Base-by-base conservation (phyloP, 1,139 yeast species). In the Saccharomyces pastorianus region DNA sequence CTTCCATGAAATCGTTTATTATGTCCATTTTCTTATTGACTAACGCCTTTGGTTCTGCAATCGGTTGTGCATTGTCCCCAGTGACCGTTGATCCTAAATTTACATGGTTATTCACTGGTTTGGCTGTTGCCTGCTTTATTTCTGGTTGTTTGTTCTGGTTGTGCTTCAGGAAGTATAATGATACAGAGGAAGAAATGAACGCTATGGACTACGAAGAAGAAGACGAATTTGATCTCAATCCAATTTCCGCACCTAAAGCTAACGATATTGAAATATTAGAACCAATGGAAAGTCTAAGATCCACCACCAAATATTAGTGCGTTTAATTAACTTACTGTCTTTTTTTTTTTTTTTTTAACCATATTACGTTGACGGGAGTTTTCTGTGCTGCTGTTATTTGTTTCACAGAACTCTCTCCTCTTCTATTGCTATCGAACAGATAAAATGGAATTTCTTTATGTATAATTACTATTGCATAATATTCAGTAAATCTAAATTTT, bases 31-130 rank as follows among this genome's bases (percentile, higher is more conserved):
- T 83, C 73, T 73, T 84, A 59, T 76, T 82, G 61, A 81, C 80
- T 52, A 76, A 77, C 53, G 86, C 89, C 8, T 64, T 83, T 51
- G 91, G 91, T 63, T 76, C 89, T 29, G 88, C 89, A 34, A 66
- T 85, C 50, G 90, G 89, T 66, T 83, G 83, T 70, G 88, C 89
- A 7, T 73, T 85, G 57, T 80, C 88, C 17, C 78, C 89, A 23
- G 80, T 83, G 20, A 76, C 88, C 20, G 77, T 71, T 56, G 81
- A 85, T 69, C 91, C 91, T 51, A 81, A 84, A 72, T 78, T 82
- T 64, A 80, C 80, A 49, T 83, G 88, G 87, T 75, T 79, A 64
- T 85, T 81, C 71, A 73, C 81, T 49, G 86, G 86, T 56, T 75
- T 85, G 60, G 84, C 83, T 13, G 72, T 76, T 49, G 74, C 86